Percentiles rank a stretch among this genome's conserved stretches.
These are phyloP conservation scores for Schwanniomyces occidentalis DNA, from an alignment of 805 yeast species.

Conservation along the genomic window DNA sequence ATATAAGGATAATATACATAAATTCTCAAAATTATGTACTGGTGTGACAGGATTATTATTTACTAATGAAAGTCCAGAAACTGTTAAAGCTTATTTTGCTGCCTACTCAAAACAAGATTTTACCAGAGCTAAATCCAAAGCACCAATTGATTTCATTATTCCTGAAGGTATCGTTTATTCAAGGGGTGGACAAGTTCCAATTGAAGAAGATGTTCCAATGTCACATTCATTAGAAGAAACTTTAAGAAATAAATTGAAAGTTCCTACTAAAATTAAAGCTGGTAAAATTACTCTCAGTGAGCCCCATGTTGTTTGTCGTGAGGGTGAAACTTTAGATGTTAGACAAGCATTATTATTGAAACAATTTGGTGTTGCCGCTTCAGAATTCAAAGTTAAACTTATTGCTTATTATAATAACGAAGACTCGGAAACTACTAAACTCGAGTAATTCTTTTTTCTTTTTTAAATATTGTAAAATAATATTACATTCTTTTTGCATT, in stretches of 20 bases:
- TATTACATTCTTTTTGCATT: constrained; percentile 8
- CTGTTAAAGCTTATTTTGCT: constrained; percentile 86
- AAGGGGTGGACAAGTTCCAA: constrained; percentile 89
- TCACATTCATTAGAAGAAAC: constrained; percentile 95
- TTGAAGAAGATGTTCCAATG: constrained; percentile 94
- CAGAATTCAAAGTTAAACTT: constrained; percentile 82
- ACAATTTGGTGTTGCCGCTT: constrained; percentile 93
- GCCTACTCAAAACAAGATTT: constrained; percentile 79
- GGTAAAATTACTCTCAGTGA: constrained; percentile 82
- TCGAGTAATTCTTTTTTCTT: constrained; percentile 10
- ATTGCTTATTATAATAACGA: constrained; percentile 79
- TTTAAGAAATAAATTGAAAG: constrained; percentile 80
- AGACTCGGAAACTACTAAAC: constrained; percentile 27
- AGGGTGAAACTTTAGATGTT: constrained; percentile 82
- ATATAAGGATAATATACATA: constrained; percentile 78
- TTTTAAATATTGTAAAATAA: constrained; percentile 1
- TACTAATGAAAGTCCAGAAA: constrained; percentile 84
- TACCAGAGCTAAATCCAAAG: constrained; percentile 82
- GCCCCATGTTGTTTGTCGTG: constrained; percentile 76
- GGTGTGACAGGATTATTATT: constrained; percentile 89
- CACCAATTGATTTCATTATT: constrained; percentile 80
- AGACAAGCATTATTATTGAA: constrained; percentile 89
- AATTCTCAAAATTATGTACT: constrained; percentile 58
- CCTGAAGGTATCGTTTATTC: constrained; percentile 93
- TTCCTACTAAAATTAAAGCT: constrained; percentile 85